These are phyloP conservation scores for Pichia cactophila DNA, from an alignment of 1,139 yeast genomes.

Conservation along the genomic window DNA sequence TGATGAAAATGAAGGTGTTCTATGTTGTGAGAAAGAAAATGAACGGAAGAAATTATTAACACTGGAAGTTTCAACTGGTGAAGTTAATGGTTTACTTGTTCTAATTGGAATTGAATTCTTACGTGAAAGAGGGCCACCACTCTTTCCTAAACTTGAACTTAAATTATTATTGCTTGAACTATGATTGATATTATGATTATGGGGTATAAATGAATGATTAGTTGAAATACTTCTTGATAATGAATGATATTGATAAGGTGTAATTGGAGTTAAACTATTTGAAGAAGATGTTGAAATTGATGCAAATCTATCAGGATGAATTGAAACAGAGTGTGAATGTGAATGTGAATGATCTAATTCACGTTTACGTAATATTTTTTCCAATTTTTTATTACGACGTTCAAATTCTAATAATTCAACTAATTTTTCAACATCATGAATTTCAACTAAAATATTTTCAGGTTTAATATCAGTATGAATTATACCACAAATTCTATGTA, in stretches of 20 bases:
- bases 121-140: conserved; percentile 8
- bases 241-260: background rate
- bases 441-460: conserved; percentile 66
- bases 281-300: background rate
- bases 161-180: background rate
- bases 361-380: conserved; percentile 25
- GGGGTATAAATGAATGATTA: background rate
- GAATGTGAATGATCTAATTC: conserved; percentile 21
- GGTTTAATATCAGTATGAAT: conserved; percentile 79
- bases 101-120: conserved; percentile 24
- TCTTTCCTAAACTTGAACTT: background rate
- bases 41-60: conserved; percentile 28
- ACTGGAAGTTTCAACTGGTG: conserved; percentile 28
- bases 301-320: background rate
- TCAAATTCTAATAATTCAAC: conserved; percentile 48
- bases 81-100: conserved; percentile 29
- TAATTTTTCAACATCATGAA: conserved; percentile 63
- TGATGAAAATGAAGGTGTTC: conserved; percentile 15
- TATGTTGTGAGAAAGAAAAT: conserved; percentile 25
- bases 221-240: conserved; percentile 8
- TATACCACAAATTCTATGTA: conserved; percentile 68
- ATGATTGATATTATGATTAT: background rate
- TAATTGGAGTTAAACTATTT: background rate
- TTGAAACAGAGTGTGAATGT: conserved; percentile 4
- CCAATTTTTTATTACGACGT: conserved; percentile 29